Evolutionary conservation across 1,139 yeast genomes (phyloP), one percentile per base, ranked within the genome.

Genomic region (Yamadazyma atlantica): DNA sequence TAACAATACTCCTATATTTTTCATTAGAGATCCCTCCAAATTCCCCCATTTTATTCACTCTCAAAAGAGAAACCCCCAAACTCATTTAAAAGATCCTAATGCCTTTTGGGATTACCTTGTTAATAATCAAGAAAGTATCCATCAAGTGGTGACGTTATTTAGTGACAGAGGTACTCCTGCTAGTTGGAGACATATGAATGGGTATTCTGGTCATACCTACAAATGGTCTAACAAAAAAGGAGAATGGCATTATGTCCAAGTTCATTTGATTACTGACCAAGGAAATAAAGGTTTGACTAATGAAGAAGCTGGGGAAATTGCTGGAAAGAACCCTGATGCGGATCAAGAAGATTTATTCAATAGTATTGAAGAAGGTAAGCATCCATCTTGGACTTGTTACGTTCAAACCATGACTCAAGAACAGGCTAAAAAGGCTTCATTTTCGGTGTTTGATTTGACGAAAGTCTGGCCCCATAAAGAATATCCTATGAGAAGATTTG

Each of bases 41-140:
- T 85, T 85, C 70, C 90, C 92, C 34, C 79, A 80, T 60, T 85
- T 85, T 58, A 84, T 85, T 57, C 94, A 85, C 70, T 82, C 94
- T 18, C 84, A 79, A 55, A 79, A 79, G 71, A 60, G 83, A 55
- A 75, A 82, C 64, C 90, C 90, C 24, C 74, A 82, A 61, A 84
- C 89, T 30, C 82, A 83, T 60, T 66, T 82, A 60, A 82, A 82
- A 52, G 92, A 85, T 57, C 73, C 83, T n/a, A 70, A 76, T 59
- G 71, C 72, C 77, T 76, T 76, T 50, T 79, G 84, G 84, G 84
- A 79, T 55, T 79, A 75, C 55, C 64, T 76, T 58, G 62, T 66
- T 33, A 58, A 67, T 25, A 78, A 78, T 55, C 80, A 75, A 50
- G 85, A 78, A 50, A 64, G 80, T 15, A 64, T 71, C 39, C 85